Conservation (phyloP, 1,284 basidiomycete genomes). For the Sphagnurus paluster region DNA sequence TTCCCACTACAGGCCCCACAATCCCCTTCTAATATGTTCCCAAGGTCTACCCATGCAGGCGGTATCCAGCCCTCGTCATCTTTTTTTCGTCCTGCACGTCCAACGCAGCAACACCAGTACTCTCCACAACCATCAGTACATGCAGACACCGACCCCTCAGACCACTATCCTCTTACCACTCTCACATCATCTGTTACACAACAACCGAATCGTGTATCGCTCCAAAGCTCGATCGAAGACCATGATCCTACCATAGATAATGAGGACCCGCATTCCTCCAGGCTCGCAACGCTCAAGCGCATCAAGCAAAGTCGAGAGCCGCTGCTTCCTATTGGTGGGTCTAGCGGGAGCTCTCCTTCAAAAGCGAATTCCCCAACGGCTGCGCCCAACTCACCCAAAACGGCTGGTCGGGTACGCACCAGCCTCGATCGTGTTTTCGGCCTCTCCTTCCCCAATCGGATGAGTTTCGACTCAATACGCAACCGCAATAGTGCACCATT, state of each 20-base stretch:
- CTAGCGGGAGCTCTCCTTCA: constrained; percentile 22
- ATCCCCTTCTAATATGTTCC: constrained; percentile 15
- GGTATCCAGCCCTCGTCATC: constrained; percentile 74
- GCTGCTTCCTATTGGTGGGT: constrained; percentile 49
- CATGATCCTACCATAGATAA: constrained; percentile 15
- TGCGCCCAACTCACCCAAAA: too few relatives aligned
- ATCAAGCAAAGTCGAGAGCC: constrained; percentile 68
- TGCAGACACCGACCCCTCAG: constrained; percentile 16
- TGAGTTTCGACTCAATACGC: constrained; percentile 54
- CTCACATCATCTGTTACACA: constrained; percentile 5
- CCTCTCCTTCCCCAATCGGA: constrained; percentile 40
- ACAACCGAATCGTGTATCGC: constrained; percentile 17
- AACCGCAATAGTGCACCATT: constrained; percentile 17
- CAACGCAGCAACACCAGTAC: constrained; percentile 41
- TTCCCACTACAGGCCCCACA: constrained; percentile 22
- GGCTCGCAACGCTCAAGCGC: constrained; percentile 34
- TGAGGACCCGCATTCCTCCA: constrained; percentile 21
- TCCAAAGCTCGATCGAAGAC: constrained; percentile 22
- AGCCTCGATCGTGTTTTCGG: constrained; percentile 56
- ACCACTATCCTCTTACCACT: constrained; percentile 16
- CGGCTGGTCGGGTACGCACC: constrained; percentile 46
- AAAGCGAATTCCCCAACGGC: too few relatives aligned
- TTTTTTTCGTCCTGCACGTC: constrained; percentile 71
- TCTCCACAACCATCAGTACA: constrained; percentile 31
- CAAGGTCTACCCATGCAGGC: constrained; percentile 57